Evolutionary conservation across 768 basidiomycete species (phyloP), one percentile per base, ranked within the genome.

Genomic region (Russula virescens): DNA sequence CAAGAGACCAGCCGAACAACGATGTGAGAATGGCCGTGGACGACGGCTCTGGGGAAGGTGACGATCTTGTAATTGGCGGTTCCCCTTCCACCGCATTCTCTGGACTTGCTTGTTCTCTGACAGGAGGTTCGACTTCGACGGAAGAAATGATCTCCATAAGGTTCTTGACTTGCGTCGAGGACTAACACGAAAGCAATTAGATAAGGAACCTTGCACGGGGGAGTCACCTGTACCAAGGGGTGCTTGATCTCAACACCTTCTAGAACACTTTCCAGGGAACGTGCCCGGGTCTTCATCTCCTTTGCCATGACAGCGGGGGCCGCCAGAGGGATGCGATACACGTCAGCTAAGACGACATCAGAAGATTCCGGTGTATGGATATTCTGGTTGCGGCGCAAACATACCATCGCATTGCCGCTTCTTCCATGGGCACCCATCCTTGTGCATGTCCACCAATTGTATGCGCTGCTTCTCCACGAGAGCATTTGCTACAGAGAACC

Each of bases 401-500:
- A 64, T 69, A 93, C 91, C 75, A 72, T 91, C 88, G 67, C 91
- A 92, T 71, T 93, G 91, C 60, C 83, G 81, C 54, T 80, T 77
- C 71, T 83, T 89, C 91, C 91, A 94, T 3, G 91, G 91, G 69
- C 91, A 94, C 0, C 88, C 88, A 49, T 84, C 79, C 72, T 91
- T 91, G 71, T 94, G 91, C 69, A 80, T 80, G 5, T 82, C 81
- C 1, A 91, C 82, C 5, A 94, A 74, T 47, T 82, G 82, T 4
- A 69, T 64, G 16, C 81, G 81, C 71, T 93, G 91, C 68, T 87
- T 91, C 71, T 90, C 89, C 42, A 91, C 75, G 63, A 93, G 75
- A 16, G 83, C 72, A 70, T 83, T 85, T 45, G 86, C 91, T 89
- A 25, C 14, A 68, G 16, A 68, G 23, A 54, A 59, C 45, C 28